Conservation (phyloP, 257 asterid genomes). For the Solanum rostratum region DNA sequence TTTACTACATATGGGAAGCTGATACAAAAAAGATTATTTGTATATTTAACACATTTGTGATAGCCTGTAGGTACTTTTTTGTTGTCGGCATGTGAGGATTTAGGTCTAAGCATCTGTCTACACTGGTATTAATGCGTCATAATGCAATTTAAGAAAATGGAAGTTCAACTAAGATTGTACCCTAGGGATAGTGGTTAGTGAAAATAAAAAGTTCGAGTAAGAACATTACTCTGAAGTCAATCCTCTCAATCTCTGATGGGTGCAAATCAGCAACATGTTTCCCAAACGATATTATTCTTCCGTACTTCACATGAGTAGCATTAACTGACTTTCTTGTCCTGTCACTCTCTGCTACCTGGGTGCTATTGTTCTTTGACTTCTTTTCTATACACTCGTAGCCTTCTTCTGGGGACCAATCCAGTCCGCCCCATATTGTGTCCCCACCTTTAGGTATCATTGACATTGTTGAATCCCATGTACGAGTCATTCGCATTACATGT, state of each 20-base stretch:
- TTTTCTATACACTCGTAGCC: constrained; percentile 36
- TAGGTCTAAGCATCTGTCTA: not conserved
- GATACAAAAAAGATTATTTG: not conserved
- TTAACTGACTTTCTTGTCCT: constrained; percentile 8
- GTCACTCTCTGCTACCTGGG: constrained; percentile 23
- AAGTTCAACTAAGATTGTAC: not conserved
- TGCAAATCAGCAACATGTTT: constrained; percentile 42
- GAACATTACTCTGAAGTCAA: constrained; percentile 56
- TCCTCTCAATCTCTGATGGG: constrained; percentile 44
- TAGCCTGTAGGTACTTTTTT: not conserved
- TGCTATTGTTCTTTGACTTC: constrained; percentile 23
- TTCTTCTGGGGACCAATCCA: constrained; percentile 85
- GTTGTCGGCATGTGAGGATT: not conserved
- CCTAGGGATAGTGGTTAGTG: not conserved
- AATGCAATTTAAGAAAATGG: not conserved
- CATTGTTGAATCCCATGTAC: constrained; percentile 85
- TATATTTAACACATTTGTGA: not conserved
- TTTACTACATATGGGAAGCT: not conserved
- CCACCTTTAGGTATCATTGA: constrained; percentile 81
- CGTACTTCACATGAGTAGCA: constrained; percentile 27
- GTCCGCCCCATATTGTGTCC: constrained; percentile 75
- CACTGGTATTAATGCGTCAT: not conserved
- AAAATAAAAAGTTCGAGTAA: not conserved
- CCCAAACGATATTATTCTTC: constrained; percentile 68
- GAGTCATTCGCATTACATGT: constrained; percentile 68